Evolutionary conservation across 2,329 filamentous ascomycete species (phyloP).

Genomic region (Aspergillus bombycis): DNA sequence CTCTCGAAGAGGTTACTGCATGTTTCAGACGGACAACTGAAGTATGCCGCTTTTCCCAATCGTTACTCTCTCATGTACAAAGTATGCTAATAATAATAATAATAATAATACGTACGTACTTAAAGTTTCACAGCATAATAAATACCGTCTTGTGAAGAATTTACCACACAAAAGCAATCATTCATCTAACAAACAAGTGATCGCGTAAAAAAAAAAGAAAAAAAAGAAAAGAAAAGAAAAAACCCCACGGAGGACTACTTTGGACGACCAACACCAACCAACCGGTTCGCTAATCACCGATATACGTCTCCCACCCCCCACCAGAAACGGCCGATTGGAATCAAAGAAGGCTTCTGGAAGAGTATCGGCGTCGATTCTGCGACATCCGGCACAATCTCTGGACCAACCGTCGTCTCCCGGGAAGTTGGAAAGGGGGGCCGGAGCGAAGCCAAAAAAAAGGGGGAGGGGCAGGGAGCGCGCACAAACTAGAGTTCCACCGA

Average conservation of each 20-base stretch:
- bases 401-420: slow-evolving; percentile 14
- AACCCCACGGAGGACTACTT: neutral
- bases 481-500: slow-evolving; percentile 1
- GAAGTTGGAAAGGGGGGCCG: slow-evolving; percentile 20
- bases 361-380: slow-evolving; percentile 7
- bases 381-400: slow-evolving; percentile 12
- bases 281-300: neutral
- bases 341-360: slow-evolving; percentile 21
- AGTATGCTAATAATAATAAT: neutral
- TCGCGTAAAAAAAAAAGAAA: neutral
- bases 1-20: neutral
- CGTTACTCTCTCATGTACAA: neutral
- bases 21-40: neutral
- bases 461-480: slow-evolving; percentile 12
- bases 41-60: neutral
- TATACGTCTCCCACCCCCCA: slow-evolving; percentile 1
- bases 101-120: neutral
- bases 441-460: slow-evolving; percentile 12
- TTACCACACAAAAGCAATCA: neutral
- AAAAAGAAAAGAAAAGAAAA: neutral
- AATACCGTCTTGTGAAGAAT: neutral
- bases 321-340: slow-evolving; percentile 7
- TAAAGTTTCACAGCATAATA: slow-evolving; percentile 4
- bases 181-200: neutral
- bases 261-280: neutral